These are phyloP conservation scores for Backusella luteola DNA, from an alignment of 192 early-diverging fungal species.

Conservation along the genomic window DNA sequence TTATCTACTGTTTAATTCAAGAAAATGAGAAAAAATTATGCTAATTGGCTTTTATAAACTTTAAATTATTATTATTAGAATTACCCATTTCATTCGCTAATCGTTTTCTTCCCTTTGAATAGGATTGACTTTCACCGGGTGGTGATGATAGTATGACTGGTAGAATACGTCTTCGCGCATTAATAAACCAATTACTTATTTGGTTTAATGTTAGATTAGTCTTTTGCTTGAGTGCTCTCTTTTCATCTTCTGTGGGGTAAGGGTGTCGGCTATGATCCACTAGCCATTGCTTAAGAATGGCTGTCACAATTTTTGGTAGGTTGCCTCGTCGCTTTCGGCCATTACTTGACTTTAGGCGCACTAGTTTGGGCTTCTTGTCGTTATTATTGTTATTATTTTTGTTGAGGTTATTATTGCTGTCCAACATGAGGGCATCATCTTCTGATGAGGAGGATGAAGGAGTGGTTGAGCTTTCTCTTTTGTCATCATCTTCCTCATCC, in stretches of 20 bases:
- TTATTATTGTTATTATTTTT: not conserved
- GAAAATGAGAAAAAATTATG: too few species aligned
- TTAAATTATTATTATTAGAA: not conserved
- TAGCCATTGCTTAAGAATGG: slow-evolving; percentile 62
- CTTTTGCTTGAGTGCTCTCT: slow-evolving; percentile 47
- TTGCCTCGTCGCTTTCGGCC: slow-evolving; percentile 48
- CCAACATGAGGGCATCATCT: not conserved
- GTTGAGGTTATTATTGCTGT: not conserved
- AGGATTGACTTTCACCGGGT: not conserved
- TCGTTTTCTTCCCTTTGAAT: not conserved
- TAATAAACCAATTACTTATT: slow-evolving; percentile 79
- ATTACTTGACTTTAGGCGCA: slow-evolving; percentile 3
- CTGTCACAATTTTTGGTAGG: slow-evolving; percentile 53
- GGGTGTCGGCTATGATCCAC: slow-evolving; percentile 58
- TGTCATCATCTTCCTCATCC: slow-evolving; percentile 4
- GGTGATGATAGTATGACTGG: slow-evolving; percentile 43
- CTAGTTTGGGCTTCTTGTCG: not conserved
- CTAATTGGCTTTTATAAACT: not conserved
- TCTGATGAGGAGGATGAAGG: not conserved
- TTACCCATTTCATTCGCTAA: slow-evolving; percentile 1
- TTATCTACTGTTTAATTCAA: too few species aligned
- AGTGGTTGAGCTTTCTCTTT: not conserved
- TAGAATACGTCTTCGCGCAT: slow-evolving; percentile 57
- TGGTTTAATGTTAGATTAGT: slow-evolving; percentile 65
- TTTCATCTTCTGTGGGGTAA: slow-evolving; percentile 67